These are phyloP conservation scores for Phyllosticta citriasiana DNA, from an alignment of 2,329 filamentous ascomycete genomes.

Conservation along the genomic window DNA sequence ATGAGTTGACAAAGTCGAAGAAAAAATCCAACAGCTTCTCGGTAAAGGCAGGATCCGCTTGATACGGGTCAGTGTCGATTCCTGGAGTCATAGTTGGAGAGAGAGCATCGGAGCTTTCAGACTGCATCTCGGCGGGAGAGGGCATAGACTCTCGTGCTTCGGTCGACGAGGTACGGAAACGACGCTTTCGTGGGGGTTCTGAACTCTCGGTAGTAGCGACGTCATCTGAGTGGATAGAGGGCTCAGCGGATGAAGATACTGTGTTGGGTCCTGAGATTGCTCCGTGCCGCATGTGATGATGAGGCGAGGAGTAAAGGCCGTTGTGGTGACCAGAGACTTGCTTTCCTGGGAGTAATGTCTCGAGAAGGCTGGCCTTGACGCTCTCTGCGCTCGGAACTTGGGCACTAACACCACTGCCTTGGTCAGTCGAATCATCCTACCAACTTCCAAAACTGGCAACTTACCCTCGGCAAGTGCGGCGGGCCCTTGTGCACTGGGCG, in stretches of 20 bases:
- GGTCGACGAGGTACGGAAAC: conserved; percentile 3
- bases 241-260: neutral
- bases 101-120: neutral
- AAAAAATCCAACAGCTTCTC: conserved; percentile 45
- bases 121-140: neutral
- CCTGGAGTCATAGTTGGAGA: neutral
- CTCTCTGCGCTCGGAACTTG: conserved; percentile 5
- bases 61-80: conserved; percentile 40
- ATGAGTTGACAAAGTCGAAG: conserved; percentile 47
- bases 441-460: conserved; percentile 12
- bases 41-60: conserved; percentile 39
- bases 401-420: conserved; percentile 1
- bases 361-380: neutral
- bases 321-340: neutral
- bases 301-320: neutral
- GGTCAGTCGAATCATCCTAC: neutral
- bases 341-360: neutral
- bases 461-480: conserved; percentile 65
- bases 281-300: neutral
- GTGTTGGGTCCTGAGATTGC: neutral
- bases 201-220: neutral
- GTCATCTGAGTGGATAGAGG: neutral
- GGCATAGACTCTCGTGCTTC: neutral
- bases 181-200: conserved; percentile 6
- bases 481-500: conserved; percentile 86